phyloP scores from a whole-genome alignment of 2,329 filamentous ascomycete genomes.

The Boeremia exigua region DNA sequence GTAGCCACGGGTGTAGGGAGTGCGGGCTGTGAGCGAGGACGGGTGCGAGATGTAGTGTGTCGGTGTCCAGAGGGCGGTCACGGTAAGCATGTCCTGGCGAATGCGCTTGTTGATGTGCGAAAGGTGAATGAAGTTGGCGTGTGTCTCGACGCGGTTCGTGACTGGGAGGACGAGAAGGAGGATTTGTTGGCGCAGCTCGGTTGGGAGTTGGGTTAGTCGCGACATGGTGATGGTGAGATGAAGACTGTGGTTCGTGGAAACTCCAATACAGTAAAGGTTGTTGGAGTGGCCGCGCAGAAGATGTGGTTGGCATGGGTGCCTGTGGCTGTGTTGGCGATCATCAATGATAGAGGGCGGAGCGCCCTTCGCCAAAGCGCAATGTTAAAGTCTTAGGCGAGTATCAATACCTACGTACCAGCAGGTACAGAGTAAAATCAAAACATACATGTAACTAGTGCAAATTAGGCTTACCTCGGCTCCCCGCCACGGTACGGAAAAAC shows the following conservation, averaged over 20 bases:
- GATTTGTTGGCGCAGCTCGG: conserved; percentile 4
- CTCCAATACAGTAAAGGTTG: not conserved
- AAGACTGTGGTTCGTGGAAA: no score
- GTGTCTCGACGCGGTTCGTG: not conserved
- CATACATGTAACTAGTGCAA: no score
- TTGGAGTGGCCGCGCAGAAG: not conserved
- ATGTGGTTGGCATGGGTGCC: not conserved
- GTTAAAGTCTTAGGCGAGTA: not conserved
- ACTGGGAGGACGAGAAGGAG: not conserved
- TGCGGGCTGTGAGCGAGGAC: not conserved
- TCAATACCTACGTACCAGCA: no score
- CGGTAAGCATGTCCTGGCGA: not conserved
- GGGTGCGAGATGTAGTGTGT: not conserved
- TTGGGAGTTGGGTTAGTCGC: not conserved
- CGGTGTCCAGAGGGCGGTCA: not conserved
- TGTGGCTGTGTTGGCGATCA: not conserved
- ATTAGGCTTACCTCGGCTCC: no score
- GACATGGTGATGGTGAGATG: not conserved
- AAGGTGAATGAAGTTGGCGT: not conserved
- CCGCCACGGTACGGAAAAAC: no score
- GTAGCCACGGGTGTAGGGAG: not conserved
- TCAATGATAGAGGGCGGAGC: not conserved
- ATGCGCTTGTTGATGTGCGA: conserved; percentile 1
- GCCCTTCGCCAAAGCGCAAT: not conserved
- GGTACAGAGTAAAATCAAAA: no score